Base-by-base conservation (phyloP, 306 rosid genomes). In the Hippophae gyantsensis region DNA sequence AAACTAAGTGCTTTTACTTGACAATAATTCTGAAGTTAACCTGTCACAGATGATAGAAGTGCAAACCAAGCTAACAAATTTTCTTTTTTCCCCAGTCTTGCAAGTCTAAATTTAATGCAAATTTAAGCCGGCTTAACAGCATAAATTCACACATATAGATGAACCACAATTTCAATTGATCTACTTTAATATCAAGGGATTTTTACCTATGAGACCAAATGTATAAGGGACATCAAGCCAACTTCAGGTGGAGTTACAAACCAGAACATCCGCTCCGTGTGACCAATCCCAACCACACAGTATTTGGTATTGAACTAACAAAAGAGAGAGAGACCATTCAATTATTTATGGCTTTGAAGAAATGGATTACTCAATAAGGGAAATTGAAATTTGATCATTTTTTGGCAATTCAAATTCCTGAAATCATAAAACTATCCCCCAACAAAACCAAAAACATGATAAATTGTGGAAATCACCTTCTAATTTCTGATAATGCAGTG, bases 201-300 rank as follows among this genome's bases (percentile, higher is more conserved):
- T 12, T 13, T 69, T 67, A 87, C 95, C 98, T 41, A 87, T 92
- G 66, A 92, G 83, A 76, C 97, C 97, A 70, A 90, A 90, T 54
- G 86, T 82, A 72, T 84, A 84, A n/a, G 97, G 94, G 5, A 77
- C 97, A 54, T 86, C 95, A 52, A 86, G 56, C 97, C 97, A 52
- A 81, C 72, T 79, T 72, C 69, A 13, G 97, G 95, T 42, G 95
- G 95, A 69, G 90, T 86, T 2, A 60, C n/a, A 68, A 87, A 87
- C 95, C 89, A 90, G 74, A 87, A 87, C 42, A 68, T 65, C 58
- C 97, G 27, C 3, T 86, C 65, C 9, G 90, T 74, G 49, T 79
- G 74, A 9, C 74, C 82, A 45, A 84, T 52, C 59, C 97, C 95
- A 61, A 90, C 79, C 64, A 58, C 82, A 51, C 86, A 90, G 75